These are phyloP conservation scores for Cardiospermum halicacabum DNA, from an alignment of 345 rosid species.

Conservation along the genomic window DNA sequence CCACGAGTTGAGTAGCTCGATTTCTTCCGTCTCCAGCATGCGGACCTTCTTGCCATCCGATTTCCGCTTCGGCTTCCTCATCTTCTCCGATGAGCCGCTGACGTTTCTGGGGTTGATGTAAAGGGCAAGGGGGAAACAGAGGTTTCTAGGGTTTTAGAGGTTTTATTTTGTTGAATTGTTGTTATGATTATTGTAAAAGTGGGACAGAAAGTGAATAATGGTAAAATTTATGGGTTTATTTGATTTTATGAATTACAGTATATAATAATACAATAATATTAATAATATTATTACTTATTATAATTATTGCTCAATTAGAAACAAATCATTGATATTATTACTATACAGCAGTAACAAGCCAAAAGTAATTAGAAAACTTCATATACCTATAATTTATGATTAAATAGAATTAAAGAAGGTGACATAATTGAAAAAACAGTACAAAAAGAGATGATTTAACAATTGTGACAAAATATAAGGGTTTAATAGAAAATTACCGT, in stretches of 20 bases:
- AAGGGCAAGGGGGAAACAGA: neutral
- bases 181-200: neutral
- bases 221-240: neutral
- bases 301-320: too few species aligned
- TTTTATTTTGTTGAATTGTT: neutral
- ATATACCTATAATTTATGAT: too few species aligned
- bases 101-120: neutral
- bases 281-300: too few species aligned
- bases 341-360: too few species aligned
- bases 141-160: neutral
- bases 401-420: too few species aligned
- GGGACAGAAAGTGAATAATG: neutral
- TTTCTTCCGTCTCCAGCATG: conserved; percentile 48
- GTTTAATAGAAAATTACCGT: neutral
- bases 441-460: too few species aligned
- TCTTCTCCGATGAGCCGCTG: conserved; percentile 2
- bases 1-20: conserved; percentile 57
- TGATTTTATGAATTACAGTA: neutral
- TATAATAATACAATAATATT: neutral
- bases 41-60: conserved; percentile 35
- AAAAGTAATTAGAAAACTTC: too few species aligned
- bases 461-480: neutral
- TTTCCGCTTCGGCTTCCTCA: conserved; percentile 41
- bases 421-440: too few species aligned
- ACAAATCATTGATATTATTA: too few species aligned